Percentiles rank a stretch among this genome's conserved stretches.
Conservation (phyloP, 208 protist species). For the Novymonas esmeraldas region DNA sequence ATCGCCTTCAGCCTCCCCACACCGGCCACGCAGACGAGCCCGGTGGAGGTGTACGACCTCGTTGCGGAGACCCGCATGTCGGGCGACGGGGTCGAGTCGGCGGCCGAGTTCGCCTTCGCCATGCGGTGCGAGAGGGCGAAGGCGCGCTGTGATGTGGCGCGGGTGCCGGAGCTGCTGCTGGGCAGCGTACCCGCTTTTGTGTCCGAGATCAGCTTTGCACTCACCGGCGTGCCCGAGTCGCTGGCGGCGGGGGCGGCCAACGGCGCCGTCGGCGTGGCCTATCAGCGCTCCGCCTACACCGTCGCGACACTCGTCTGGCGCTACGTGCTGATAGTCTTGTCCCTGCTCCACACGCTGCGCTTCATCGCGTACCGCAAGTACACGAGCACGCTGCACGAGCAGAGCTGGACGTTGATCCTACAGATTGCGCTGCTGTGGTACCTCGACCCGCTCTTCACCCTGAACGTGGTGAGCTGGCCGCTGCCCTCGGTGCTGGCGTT, state of each 20-base stretch:
- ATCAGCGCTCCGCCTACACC: constrained; percentile 62
- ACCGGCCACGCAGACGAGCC: constrained; percentile 9
- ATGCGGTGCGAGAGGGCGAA: constrained; percentile 31
- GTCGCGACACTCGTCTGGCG: constrained; percentile 60
- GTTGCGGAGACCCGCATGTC: constrained; percentile 17
- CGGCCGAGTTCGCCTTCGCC: constrained; percentile 8
- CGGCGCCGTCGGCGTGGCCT: constrained; percentile 56
- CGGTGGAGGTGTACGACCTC: constrained; percentile 15
- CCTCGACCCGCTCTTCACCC: constrained; percentile 66
- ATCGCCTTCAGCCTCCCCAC: constrained; percentile 49
- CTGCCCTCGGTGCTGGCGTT: constrained; percentile 66
- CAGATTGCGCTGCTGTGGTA: constrained; percentile 79
- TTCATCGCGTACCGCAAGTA: constrained; percentile 71
- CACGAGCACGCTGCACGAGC: constrained; percentile 77
- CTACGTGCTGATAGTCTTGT: constrained; percentile 71
- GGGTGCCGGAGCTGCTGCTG: constrained; percentile 38
- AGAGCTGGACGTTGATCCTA: constrained; percentile 68
- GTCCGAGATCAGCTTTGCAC: constrained; percentile 5
- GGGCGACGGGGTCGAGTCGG: not conserved
- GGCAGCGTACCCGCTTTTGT: not conserved
- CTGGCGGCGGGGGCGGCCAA: constrained; percentile 20
- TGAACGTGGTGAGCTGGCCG: constrained; percentile 40
- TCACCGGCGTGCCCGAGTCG: constrained; percentile 11
- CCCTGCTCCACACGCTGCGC: constrained; percentile 61
- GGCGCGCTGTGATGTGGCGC: constrained; percentile 26